Conservation (phyloP, 768 basidiomycete genomes). For the Coprinopsis strossmayeri region DNA sequence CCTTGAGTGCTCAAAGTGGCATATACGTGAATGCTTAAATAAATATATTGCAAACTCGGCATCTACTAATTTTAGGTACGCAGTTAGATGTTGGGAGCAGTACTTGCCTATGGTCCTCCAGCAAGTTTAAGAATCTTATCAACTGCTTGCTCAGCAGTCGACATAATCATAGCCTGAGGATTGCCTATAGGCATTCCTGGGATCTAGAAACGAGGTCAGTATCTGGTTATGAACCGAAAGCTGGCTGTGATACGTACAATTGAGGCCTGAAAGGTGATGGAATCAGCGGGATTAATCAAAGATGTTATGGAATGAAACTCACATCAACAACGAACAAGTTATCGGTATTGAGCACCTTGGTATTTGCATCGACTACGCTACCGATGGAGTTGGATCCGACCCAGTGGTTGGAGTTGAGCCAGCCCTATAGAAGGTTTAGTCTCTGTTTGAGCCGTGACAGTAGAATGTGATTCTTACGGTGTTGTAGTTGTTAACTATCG, state of each 20-base stretch:
- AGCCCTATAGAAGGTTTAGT: slow-evolving; percentile 16
- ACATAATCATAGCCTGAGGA: slow-evolving; percentile 51
- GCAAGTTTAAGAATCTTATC: slow-evolving; percentile 48
- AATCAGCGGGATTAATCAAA: neutral
- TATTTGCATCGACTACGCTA: slow-evolving; percentile 50
- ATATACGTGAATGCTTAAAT: no score
- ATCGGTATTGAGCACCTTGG: slow-evolving; percentile 44
- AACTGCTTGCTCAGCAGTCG: slow-evolving; percentile 50
- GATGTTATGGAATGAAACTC: slow-evolving; percentile 12
- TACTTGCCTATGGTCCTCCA: slow-evolving; percentile 38
- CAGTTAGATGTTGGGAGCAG: no score
- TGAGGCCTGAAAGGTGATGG: slow-evolving; percentile 20
- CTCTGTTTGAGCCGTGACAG: no score
- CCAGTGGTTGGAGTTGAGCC: slow-evolving; percentile 61
- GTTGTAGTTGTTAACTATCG: slow-evolving; percentile 33
- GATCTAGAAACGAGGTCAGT: slow-evolving; percentile 22
- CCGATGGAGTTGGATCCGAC: slow-evolving; percentile 49
- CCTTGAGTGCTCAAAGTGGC: no score
- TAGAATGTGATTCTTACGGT: slow-evolving; percentile 14
- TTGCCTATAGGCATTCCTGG: slow-evolving; percentile 53
- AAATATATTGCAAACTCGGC: no score
- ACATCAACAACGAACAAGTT: slow-evolving; percentile 53
- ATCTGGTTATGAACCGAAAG: neutral
- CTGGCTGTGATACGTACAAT: slow-evolving; percentile 23
- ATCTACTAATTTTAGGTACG: no score